Conservation (phyloP, 805 yeast species). For the Kazachstania taianensis region DNA sequence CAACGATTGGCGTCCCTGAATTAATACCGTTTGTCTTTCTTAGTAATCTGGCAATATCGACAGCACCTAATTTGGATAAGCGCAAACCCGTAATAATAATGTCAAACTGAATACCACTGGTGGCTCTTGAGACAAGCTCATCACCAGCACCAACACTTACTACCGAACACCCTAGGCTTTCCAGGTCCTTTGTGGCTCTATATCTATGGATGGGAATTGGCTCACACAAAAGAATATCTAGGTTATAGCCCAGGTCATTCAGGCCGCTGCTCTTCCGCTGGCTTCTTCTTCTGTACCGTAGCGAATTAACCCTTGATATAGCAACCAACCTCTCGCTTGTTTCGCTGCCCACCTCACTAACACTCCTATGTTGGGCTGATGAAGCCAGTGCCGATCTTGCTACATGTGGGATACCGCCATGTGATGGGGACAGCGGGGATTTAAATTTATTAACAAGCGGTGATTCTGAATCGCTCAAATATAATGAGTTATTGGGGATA, state of each 20-base stretch:
- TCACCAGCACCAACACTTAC: constrained; percentile 71
- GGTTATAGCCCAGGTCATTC: constrained; percentile 18
- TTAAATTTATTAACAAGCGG: constrained; percentile 18
- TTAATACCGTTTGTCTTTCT: constrained; percentile 71
- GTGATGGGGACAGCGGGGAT: constrained; percentile 23
- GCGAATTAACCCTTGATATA: constrained; percentile 20
- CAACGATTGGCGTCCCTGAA: constrained; percentile 65
- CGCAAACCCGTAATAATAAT: constrained; percentile 67
- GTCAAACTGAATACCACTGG: constrained; percentile 78
- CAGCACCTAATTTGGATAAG: constrained; percentile 55
- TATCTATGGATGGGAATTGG: constrained; percentile 76
- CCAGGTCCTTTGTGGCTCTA: constrained; percentile 52
- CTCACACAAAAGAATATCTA: constrained; percentile 75
- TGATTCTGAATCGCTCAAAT: constrained; percentile 17
- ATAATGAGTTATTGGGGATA: constrained; percentile 5
- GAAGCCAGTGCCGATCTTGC: neutral
- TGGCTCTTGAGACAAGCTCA: constrained; percentile 69
- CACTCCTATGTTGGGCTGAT: constrained; percentile 13
- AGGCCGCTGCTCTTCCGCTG: constrained; percentile 20
- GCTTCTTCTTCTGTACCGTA: constrained; percentile 23
- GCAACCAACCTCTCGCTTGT: constrained; percentile 20
- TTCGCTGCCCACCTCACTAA: constrained; percentile 11
- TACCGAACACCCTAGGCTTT: constrained; percentile 67
- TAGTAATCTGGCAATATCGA: constrained; percentile 69
- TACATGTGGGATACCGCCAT: constrained; percentile 1